Base-by-base conservation (phyloP, 2,329 filamentous ascomycete genomes). In the Lizonia empirigonia region DNA sequence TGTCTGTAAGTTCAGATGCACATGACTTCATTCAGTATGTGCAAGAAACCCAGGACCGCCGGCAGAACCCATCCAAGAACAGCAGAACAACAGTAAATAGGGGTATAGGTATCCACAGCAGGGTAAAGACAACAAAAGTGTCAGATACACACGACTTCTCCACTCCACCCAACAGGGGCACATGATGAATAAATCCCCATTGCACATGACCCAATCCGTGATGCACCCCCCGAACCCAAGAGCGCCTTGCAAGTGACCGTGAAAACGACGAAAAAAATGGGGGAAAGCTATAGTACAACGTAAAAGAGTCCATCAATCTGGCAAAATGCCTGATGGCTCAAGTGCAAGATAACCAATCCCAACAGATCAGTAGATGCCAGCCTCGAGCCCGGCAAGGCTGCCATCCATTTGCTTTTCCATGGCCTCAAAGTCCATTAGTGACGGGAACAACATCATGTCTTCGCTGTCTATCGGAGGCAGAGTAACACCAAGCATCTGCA, bases 371-470 rank as follows among this genome's bases (percentile, higher is more conserved):
- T 41, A 55, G 40, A 55, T 47, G 30, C 39, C 41, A 38, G 45
- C 46, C 6, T 41, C 50, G 15, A 45, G 38, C 4, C 41, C 46
- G 19, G 40, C 58, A 7, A 60, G 59, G 57, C 69, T 61, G 42
- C 58, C 62, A n/a, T 68, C 66, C 63, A 70, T 67, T 6, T 62
- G 61, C 59, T 67, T 66, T 41, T 69, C 69, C 22, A 71, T 47
- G 26, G 62, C 59, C 24, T 72, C 69, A n/a, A 72, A 58, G 41
- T 71, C 69, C 59, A 68, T 67, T 58, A 69, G 62, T 23, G 58
- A 53, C 1, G 63, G 61, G 42, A 71, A 72, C 19, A 71, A 35
- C 65, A 70, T 67, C 65, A 71, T 67, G 27, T 71, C 69, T 22
- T 70, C 63, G 39, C 57, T 68, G 38, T 69, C 64, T 68, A 71